Evolutionary conservation across 805 yeast genomes (phyloP).

Genomic region (Candida peoriensis): DNA sequence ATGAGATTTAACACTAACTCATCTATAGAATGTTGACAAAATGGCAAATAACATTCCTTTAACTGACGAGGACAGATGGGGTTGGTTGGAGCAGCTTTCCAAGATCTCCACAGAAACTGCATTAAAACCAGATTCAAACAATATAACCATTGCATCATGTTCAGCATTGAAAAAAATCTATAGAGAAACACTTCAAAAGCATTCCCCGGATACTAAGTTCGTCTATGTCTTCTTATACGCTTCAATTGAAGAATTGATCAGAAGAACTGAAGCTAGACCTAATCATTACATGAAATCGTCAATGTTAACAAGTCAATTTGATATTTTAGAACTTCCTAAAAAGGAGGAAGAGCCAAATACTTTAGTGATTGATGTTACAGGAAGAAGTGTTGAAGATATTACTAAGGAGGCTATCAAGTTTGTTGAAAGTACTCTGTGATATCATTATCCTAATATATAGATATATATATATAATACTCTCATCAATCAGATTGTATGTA

Average conservation of each 20-base stretch:
- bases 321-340: slow-evolving; percentile 66
- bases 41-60: slow-evolving; percentile 81
- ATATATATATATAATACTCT: not conserved
- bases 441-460: not conserved
- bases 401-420: slow-evolving; percentile 7
- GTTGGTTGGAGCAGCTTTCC: slow-evolving; percentile 65
- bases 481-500: not conserved
- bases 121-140: slow-evolving; percentile 22
- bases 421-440: slow-evolving; percentile 4
- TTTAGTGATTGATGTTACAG: slow-evolving; percentile 26
- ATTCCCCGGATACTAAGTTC: slow-evolving; percentile 34
- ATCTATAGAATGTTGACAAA: slow-evolving; percentile 56
- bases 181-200: slow-evolving; percentile 51
- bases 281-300: slow-evolving; percentile 84
- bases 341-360: slow-evolving; percentile 29
- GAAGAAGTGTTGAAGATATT: slow-evolving; percentile 17
- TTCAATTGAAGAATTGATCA: slow-evolving; percentile 50
- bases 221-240: slow-evolving; percentile 66
- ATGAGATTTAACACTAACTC: not conserved
- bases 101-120: slow-evolving; percentile 36
- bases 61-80: slow-evolving; percentile 89
- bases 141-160: slow-evolving; percentile 60
- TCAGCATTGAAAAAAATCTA: slow-evolving; percentile 77
- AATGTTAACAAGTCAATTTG: slow-evolving; percentile 79
- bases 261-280: slow-evolving; percentile 58